A percentile compares a stretch with the other conserved stretches of the same genome.
Conservation (phyloP, 2,329 filamentous ascomycete genomes). For the Rhinocladiella similis region DNA sequence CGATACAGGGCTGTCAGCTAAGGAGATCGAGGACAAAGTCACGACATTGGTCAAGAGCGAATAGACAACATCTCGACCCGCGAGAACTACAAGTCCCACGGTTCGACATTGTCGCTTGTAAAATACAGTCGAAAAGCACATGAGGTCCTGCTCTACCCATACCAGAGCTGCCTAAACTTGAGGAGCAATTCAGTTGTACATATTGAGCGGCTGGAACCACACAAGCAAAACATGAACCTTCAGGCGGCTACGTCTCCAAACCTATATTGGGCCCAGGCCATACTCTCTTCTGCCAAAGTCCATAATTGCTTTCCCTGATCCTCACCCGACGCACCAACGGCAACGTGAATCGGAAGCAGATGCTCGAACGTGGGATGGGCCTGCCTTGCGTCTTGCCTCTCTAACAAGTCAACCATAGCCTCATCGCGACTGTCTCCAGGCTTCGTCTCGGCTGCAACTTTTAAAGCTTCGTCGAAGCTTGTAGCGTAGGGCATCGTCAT, state of each 20-base stretch:
- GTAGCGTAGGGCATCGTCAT: slow-evolving; percentile 57
- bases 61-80: slow-evolving; percentile 27
- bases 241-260: slow-evolving; percentile 40
- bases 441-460: slow-evolving; percentile 59
- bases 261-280: slow-evolving; percentile 58
- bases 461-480: slow-evolving; percentile 68
- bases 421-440: slow-evolving; percentile 42
- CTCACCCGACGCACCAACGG: slow-evolving; percentile 55
- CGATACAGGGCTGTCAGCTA: slow-evolving; percentile 62
- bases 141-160: not conserved
- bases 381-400: slow-evolving; percentile 55
- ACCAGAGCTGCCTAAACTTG: not conserved
- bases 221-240: not conserved
- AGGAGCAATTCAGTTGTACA: slow-evolving; percentile 23
- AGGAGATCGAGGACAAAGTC: slow-evolving; percentile 69
- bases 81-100: not conserved
- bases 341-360: slow-evolving; percentile 60
- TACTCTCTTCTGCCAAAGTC: slow-evolving; percentile 51
- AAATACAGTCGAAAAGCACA: too few relatives aligned
- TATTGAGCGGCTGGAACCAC: slow-evolving; percentile 6
- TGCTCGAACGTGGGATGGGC: slow-evolving; percentile 67
- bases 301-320: slow-evolving; percentile 49
- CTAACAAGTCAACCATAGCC: slow-evolving; percentile 48
- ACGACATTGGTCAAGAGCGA: slow-evolving; percentile 60
- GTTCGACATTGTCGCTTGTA: too few relatives aligned